Conservation (phyloP, 371 early-diverging fungal species). For the Apophysomyces trapeziformis region DNA sequence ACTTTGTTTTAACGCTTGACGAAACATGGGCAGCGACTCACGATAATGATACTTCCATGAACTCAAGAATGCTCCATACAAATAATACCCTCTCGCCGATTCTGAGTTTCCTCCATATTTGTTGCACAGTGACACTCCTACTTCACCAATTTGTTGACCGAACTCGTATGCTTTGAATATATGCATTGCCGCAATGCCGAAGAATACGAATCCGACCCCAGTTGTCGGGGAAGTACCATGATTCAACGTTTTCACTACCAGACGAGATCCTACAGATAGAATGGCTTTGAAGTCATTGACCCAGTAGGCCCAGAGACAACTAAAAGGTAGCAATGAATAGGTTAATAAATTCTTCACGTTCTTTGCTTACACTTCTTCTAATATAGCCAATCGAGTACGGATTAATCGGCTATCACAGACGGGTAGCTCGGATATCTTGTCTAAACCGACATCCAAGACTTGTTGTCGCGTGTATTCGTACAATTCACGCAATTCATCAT, state of each 20-base stretch:
- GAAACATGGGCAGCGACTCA: constrained; percentile 38
- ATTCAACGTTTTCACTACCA: constrained; percentile 41
- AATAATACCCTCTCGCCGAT: constrained; percentile 38
- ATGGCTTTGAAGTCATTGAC: constrained; percentile 39
- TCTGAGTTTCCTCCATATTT: constrained; percentile 49
- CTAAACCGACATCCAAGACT: constrained; percentile 38
- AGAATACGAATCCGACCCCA: constrained; percentile 51
- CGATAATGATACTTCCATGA: constrained; percentile 49
- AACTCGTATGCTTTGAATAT: constrained; percentile 47
- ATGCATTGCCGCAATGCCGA: constrained; percentile 48
- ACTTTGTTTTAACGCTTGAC: constrained; percentile 44
- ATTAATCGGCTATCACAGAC: constrained; percentile 44
- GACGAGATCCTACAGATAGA: constrained; percentile 33
- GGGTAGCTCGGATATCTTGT: constrained; percentile 36
- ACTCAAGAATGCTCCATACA: constrained; percentile 42
- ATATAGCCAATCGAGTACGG: constrained; percentile 41
- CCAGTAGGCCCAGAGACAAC: constrained; percentile 49
- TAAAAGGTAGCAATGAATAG: neutral
- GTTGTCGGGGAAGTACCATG: constrained; percentile 46
- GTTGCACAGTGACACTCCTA: constrained; percentile 44
- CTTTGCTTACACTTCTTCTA: constrained; percentile 43
- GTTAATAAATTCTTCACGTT: neutral
- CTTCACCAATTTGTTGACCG: constrained; percentile 45
- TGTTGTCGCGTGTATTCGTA: constrained; percentile 36
- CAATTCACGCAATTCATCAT: constrained; percentile 27